These are phyloP conservation scores for Tulasnella sp. DNA, from an alignment of 768 basidiomycete genomes.

Conservation along the genomic window DNA sequence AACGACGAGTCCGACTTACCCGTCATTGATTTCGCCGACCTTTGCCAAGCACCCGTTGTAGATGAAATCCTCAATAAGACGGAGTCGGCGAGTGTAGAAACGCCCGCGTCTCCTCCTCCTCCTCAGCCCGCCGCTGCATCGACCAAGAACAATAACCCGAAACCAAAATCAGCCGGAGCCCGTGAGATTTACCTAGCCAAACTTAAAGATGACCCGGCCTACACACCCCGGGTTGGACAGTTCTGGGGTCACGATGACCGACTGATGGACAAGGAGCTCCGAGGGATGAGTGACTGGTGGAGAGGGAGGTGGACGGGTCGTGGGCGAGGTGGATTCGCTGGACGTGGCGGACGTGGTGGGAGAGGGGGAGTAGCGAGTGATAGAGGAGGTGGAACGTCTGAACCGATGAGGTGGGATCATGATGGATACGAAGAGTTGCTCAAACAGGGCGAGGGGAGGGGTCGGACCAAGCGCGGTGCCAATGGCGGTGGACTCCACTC, in stretches of 20 bases:
- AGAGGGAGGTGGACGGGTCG: conserved; percentile 61
- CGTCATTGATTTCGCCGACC: conserved; percentile 69
- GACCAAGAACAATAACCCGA: conserved; percentile 16
- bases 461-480: not conserved
- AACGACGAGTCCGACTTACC: conserved; percentile 54
- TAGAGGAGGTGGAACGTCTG: no score
- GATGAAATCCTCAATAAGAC: conserved; percentile 31
- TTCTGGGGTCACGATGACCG: conserved; percentile 97
- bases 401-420: conserved; percentile 1
- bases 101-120: conserved; percentile 27
- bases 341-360: conserved; percentile 4
- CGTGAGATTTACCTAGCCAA: conserved; percentile 82
- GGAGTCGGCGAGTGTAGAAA: conserved; percentile 27
- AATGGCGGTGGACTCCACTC: not conserved
- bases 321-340: conserved; percentile 1
- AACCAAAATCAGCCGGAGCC: conserved; percentile 46
- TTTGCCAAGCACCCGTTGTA: conserved; percentile 29
- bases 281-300: conserved; percentile 84
- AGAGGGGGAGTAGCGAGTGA: not conserved
- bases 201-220: conserved; percentile 75
- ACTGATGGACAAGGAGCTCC: conserved; percentile 67
- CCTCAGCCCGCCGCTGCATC: not conserved
- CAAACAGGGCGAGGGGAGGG: not conserved
- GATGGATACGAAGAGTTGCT: conserved; percentile 14
- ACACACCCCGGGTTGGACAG: conserved; percentile 79